Percentiles rank a stretch among this genome's conserved stretches.
Conservation (phyloP, 2,329 filamentous ascomycete genomes). For the Neobulgaria alba region DNA sequence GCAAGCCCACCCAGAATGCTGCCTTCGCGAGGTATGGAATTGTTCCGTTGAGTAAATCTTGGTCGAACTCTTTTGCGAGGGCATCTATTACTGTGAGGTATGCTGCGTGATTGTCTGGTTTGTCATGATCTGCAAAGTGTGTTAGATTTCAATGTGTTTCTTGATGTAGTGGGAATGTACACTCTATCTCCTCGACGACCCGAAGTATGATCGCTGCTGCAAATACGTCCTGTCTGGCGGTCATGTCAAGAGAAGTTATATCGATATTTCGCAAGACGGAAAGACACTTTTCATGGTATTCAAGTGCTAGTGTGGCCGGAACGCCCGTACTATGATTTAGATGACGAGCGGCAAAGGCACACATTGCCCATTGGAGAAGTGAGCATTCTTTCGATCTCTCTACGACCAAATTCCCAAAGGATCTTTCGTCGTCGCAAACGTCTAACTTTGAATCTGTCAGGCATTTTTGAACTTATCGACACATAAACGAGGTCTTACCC, state of each 20-base stretch:
- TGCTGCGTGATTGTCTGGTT: too few relatives aligned
- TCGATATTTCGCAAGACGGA: conserved; percentile 40
- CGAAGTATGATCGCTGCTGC: conserved; percentile 49
- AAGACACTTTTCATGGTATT: conserved; percentile 46
- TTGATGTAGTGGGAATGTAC: too few relatives aligned
- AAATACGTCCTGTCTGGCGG: conserved; percentile 42
- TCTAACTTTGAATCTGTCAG: conserved; percentile 13
- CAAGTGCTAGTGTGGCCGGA: conserved; percentile 42
- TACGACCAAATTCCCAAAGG: conserved; percentile 47
- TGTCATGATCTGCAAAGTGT: too few relatives aligned
- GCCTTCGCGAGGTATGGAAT: too few relatives aligned
- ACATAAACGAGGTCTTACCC: conserved; percentile 9
- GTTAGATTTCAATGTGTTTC: too few relatives aligned
- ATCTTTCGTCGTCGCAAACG: conserved; percentile 27
- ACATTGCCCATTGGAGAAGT: conserved; percentile 47
- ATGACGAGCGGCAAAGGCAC: conserved; percentile 47
- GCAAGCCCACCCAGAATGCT: conserved; percentile 47
- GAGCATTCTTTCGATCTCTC: conserved; percentile 41
- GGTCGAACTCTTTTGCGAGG: too few relatives aligned
- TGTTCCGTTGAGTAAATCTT: too few relatives aligned
- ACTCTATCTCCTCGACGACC: conserved; percentile 47
- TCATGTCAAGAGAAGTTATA: conserved; percentile 32
- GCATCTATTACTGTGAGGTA: too few relatives aligned
- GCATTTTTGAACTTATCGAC: background rate
- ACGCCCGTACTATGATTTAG: conserved; percentile 39